phyloP scores from a whole-genome alignment of 2,329 filamentous ascomycete genomes.

The Alternaria conjuncta region DNA sequence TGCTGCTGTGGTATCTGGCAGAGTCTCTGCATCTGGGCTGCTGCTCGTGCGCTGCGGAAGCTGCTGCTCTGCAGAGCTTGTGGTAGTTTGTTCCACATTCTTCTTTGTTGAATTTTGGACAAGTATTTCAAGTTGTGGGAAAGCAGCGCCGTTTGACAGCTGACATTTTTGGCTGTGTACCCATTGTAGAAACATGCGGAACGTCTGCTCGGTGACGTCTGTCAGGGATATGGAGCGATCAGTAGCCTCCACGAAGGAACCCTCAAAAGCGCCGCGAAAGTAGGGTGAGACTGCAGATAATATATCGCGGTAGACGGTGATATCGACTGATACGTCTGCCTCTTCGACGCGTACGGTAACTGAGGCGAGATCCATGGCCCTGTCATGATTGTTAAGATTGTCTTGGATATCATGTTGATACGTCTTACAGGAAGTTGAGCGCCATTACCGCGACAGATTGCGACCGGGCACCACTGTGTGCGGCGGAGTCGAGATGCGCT shows the following conservation, averaged over 20 bases:
- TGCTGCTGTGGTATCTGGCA: rapidly evolving
- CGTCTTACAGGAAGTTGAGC: neutral
- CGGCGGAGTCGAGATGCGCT: rapidly evolving
- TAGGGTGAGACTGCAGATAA: neutral
- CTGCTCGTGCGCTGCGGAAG: neutral
- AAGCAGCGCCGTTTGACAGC: too few species aligned
- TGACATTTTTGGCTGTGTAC: rapidly evolving
- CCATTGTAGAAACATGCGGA: neutral
- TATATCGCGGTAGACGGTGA: neutral
- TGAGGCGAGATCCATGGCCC: neutral
- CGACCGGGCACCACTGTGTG: neutral
- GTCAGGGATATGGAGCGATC: neutral
- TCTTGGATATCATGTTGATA: neutral
- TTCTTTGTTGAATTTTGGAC: too few species aligned
- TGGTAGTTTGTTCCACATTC: neutral
- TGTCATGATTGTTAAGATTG: neutral
- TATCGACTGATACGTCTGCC: neutral
- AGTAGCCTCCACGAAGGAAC: neutral
- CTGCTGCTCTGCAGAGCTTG: neutral
- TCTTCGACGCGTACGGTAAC: neutral
- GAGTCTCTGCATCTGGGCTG: neutral
- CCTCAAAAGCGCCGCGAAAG: neutral
- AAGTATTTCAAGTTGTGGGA: too few species aligned
- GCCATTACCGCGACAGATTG: rapidly evolving
- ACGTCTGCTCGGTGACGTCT: neutral